These are phyloP conservation scores for Corchorus capsularis DNA, from an alignment of 345 rosid species.

Conservation along the genomic window DNA sequence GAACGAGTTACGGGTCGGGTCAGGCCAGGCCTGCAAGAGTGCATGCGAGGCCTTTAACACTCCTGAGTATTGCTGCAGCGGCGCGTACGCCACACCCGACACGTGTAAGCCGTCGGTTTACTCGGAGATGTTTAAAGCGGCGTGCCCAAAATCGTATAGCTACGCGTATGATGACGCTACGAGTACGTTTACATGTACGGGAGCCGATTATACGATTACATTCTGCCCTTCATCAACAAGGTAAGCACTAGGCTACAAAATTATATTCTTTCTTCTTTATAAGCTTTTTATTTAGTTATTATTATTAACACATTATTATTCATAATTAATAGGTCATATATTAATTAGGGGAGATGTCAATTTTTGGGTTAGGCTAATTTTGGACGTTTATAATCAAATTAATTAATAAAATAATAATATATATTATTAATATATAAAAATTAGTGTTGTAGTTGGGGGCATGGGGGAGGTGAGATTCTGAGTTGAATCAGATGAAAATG, in stretches of 20 bases:
- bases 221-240: slow-evolving; percentile 72
- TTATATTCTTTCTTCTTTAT: not conserved
- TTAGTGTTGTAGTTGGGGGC: not conserved
- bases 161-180: slow-evolving; percentile 75
- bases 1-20: slow-evolving; percentile 47
- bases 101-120: slow-evolving; percentile 67
- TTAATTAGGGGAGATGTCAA: not conserved
- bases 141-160: slow-evolving; percentile 75
- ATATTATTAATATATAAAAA: not conserved
- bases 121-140: slow-evolving; percentile 60
- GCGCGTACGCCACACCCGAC: slow-evolving; percentile 55
- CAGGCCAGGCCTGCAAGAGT: slow-evolving; percentile 61
- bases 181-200: slow-evolving; percentile 74
- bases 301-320: too few relatives aligned
- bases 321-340: not conserved
- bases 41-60: slow-evolving; percentile 75
- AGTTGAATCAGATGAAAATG: slow-evolving; percentile 25
- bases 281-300: not conserved
- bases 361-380: slow-evolving; percentile 7
- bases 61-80: slow-evolving; percentile 72
- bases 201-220: slow-evolving; percentile 63
- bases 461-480: slow-evolving; percentile 8
- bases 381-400: not conserved
- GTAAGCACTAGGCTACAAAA: slow-evolving; percentile 31
- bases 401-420: too few relatives aligned